Conservation (phyloP, 805 yeast genomes). For the Candida verbasci region DNA sequence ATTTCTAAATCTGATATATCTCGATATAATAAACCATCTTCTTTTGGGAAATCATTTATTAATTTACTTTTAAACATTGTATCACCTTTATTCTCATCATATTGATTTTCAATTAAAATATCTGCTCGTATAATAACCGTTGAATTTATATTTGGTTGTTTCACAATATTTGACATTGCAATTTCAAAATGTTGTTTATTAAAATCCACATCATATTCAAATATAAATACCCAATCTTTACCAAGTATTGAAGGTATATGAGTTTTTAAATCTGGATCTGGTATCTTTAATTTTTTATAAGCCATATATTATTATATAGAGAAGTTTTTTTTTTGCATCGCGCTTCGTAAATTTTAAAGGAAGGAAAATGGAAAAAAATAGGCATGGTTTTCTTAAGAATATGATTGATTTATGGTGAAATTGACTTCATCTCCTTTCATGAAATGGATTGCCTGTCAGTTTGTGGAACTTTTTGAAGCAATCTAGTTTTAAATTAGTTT, state of each 20-base stretch:
- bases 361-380: too few species aligned
- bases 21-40: slow-evolving; percentile 26
- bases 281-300: neutral
- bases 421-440: too few species aligned
- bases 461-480: too few species aligned
- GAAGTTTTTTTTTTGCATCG: slow-evolving; percentile 3
- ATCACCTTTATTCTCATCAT: slow-evolving; percentile 31
- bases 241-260: slow-evolving; percentile 45
- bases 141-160: slow-evolving; percentile 87
- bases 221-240: slow-evolving; percentile 58
- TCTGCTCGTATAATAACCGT: slow-evolving; percentile 89
- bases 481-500: too few species aligned
- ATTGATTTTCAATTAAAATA: slow-evolving; percentile 51
- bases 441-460: too few species aligned
- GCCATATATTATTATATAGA: too few species aligned
- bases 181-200: slow-evolving; percentile 54
- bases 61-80: slow-evolving; percentile 23
- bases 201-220: slow-evolving; percentile 46
- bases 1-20: slow-evolving; percentile 30
- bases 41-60: slow-evolving; percentile 23
- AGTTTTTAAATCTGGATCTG: neutral
- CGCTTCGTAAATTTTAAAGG: too few species aligned
- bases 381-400: too few species aligned
- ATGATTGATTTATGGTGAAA: too few species aligned
- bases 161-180: slow-evolving; percentile 76